Evolutionary conservation across 345 rosid genomes (phyloP), one percentile per base, ranked within the genome.

Genomic region (Streptanthus diversifolius): DNA sequence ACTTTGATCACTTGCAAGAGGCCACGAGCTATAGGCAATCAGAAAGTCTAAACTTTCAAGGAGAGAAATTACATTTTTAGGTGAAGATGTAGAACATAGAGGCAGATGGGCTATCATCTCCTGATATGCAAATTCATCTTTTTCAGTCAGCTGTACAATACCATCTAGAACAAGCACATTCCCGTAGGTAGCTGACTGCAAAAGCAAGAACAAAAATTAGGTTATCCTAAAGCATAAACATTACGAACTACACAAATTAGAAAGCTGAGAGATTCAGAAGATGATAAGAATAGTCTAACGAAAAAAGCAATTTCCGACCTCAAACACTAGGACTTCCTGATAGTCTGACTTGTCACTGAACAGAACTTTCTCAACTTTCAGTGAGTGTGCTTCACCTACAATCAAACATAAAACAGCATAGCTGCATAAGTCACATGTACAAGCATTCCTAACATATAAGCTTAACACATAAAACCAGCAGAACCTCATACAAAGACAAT

Each of bases 31-130:
- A 45, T 25, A 24, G 12, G 27, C 41, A 66, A 74, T 11, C 29
- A 39, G 14, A 32, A 48, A 67, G 39, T 21, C 13, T n/a, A 48
- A 39, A 60, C n/a, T n/a, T 49, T 60, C 3, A 58, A 60, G 68
- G 79, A 52, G 47, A 64, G 37, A 64, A 53, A 60, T 75, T 82
- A 95, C 99, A 72, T 75, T 82, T 84, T 85, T 95, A 3, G 98
- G 99, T 54, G 90, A 86, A 25, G 85, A 84, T 70, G 88, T 80
- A 0, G 96, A 95, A 79, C 99, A 95, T 32, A 95, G 87, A 49
- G 99, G 98, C 70, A 95, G 91, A 83, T 95, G 99, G 39, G 92
- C 82, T 63, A 95, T 95, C 99, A 95, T 95, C 87, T 95, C 99
- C 82, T 95, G 99, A 82, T 95, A 92, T 36, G 97, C 99, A 79